Percentiles rank a stretch among this genome's conserved stretches.
Conservation (phyloP, 2,329 filamentous ascomycete species). For the Colletotrichum sp. region DNA sequence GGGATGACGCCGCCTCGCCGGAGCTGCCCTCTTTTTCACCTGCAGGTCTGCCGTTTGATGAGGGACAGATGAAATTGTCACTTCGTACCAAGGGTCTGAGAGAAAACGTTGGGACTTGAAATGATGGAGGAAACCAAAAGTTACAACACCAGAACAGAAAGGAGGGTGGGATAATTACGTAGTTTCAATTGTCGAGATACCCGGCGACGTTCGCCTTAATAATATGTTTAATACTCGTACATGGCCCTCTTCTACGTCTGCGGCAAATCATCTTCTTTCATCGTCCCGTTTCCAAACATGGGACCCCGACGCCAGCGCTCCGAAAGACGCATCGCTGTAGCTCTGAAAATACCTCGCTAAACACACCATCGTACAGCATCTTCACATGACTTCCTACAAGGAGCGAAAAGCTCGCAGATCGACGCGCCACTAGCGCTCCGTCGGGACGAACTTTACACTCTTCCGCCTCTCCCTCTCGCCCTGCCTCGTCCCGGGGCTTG, state of each 20-base stretch:
- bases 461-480: slow-evolving; percentile 62
- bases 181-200: slow-evolving; percentile 18
- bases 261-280: neutral
- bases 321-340: neutral
- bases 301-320: neutral
- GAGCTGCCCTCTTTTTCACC: slow-evolving; percentile 4
- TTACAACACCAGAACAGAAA: neutral
- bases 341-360: neutral
- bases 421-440: slow-evolving; percentile 31
- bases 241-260: neutral
- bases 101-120: slow-evolving; percentile 41
- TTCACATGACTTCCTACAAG: neutral
- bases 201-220: neutral
- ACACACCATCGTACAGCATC: neutral
- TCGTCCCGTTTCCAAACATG: neutral
- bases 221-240: slow-evolving; percentile 1
- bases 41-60: slow-evolving; percentile 49
- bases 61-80: slow-evolving; percentile 51
- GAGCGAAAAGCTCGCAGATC: neutral
- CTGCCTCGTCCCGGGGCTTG: slow-evolving; percentile 49
- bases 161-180: neutral
- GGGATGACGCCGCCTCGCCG: slow-evolving; percentile 25
- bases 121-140: neutral
- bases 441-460: slow-evolving; percentile 67
- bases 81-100: slow-evolving; percentile 62